These are phyloP conservation scores for Cryomyces antarcticus DNA, from an alignment of 495 filamentous ascomycete genomes.

Conservation along the genomic window DNA sequence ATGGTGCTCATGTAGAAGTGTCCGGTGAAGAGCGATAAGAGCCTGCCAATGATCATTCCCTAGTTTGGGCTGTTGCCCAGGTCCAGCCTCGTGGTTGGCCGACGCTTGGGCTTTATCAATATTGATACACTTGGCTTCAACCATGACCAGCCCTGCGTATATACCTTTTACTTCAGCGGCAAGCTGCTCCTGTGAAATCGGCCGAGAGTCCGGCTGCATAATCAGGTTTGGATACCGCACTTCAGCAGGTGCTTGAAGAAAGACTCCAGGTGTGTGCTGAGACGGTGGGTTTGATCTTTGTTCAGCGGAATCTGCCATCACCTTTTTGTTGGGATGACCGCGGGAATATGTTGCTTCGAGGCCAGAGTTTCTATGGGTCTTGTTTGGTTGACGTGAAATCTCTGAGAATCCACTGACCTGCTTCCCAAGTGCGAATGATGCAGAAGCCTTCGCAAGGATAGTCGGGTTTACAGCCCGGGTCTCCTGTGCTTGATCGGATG, in stretches of 20 bases:
- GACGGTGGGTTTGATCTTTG: too few species aligned
- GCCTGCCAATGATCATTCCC: slow-evolving; percentile 50
- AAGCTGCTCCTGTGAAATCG: slow-evolving; percentile 58
- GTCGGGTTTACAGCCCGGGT: too few species aligned
- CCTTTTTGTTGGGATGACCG: too few species aligned
- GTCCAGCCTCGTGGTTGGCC: not conserved
- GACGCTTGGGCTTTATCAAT: slow-evolving; percentile 32
- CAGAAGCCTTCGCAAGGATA: too few species aligned
- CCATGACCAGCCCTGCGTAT: slow-evolving; percentile 57
- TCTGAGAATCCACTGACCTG: too few species aligned
- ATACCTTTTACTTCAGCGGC: slow-evolving; percentile 49
- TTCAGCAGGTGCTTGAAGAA: not conserved
- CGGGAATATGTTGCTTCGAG: too few species aligned
- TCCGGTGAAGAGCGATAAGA: slow-evolving; percentile 49
- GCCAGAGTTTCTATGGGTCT: too few species aligned
- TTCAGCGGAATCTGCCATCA: too few species aligned
- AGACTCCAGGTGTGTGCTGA: too few species aligned
- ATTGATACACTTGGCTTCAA: slow-evolving; percentile 61
- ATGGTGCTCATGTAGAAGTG: slow-evolving; percentile 57
- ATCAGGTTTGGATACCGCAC: slow-evolving; percentile 4
- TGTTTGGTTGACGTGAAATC: too few species aligned
- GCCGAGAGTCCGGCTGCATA: slow-evolving; percentile 38
- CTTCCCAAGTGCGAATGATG: too few species aligned
- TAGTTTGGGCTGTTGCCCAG: slow-evolving; percentile 20
- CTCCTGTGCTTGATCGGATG: too few species aligned